phyloP scores from a whole-genome alignment of 371 early-diverging fungal genomes.

The Mucor plumbeus region DNA sequence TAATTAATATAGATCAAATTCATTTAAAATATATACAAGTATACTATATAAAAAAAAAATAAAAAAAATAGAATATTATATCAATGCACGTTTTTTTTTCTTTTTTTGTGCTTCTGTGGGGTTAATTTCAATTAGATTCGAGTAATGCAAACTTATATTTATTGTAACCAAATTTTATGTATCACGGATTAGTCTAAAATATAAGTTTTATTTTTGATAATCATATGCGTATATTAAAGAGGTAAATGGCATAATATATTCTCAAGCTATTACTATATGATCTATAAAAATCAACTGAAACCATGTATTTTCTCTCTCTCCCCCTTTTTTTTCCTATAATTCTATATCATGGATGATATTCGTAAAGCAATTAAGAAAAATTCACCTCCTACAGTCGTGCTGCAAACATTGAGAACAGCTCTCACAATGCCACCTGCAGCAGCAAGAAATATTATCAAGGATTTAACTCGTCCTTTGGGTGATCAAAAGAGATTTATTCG shows the following conservation, averaged over 20 bases:
- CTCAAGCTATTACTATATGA: neutral
- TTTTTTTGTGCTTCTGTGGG: neutral
- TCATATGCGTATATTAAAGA: neutral
- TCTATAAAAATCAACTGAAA: neutral
- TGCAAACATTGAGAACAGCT: constrained; percentile 17
- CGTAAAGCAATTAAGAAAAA: constrained; percentile 22
- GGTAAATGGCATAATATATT: neutral
- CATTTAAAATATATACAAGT: neutral
- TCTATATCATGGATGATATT: constrained; percentile 23
- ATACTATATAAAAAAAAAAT: neutral
- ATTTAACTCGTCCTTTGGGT: constrained; percentile 24
- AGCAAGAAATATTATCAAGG: constrained; percentile 21
- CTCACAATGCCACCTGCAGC: constrained; percentile 19
- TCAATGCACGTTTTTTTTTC: neutral
- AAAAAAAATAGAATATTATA: neutral
- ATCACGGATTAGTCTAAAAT: constrained; percentile 1
- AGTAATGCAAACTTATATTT: neutral
- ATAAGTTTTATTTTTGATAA: neutral
- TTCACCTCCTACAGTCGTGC: constrained; percentile 21
- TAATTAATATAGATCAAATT: neutral
- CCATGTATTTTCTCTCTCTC: neutral
- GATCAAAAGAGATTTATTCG: constrained; percentile 25
- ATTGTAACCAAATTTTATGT: neutral
- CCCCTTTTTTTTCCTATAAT: neutral
- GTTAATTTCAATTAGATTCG: neutral